phyloP scores from a whole-genome alignment of 305 asterid genomes.

The Vinca major region DNA sequence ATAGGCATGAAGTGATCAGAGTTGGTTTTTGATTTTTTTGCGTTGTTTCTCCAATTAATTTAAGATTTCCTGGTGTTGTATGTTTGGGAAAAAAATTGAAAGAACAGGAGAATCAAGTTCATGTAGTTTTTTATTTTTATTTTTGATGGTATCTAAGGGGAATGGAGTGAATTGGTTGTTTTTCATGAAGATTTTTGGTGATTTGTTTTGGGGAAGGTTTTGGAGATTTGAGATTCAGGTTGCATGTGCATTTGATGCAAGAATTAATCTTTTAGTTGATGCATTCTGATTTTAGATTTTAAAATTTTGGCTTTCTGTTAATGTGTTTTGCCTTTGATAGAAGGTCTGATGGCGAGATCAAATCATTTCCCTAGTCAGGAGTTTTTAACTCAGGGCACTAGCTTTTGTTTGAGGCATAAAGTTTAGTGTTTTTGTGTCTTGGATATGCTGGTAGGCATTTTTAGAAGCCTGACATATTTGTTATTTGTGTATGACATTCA shows the following conservation, averaged over 20 bases:
- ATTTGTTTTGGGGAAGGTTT: neutral
- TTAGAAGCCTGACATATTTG: neutral
- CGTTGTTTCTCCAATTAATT: neutral
- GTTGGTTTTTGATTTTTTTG: neutral
- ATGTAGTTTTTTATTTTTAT: neutral
- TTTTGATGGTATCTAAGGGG: neutral
- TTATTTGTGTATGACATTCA: too few species aligned
- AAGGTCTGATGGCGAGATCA: neutral
- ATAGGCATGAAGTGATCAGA: conserved; percentile 1
- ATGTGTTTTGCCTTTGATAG: neutral
- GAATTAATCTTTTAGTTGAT: neutral
- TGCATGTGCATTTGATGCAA: neutral
- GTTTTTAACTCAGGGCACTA: neutral
- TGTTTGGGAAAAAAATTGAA: neutral
- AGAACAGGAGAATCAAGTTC: neutral
- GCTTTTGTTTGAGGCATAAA: neutral
- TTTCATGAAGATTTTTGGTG: neutral
- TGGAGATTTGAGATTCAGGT: neutral
- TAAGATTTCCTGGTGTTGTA: neutral
- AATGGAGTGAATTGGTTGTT: neutral
- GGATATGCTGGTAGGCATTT: neutral
- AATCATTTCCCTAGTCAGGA: neutral
- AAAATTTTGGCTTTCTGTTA: too few species aligned
- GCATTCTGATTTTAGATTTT: too few species aligned
- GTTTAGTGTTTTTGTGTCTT: neutral